phyloP scores from a whole-genome alignment of 2,329 filamentous ascomycete genomes.

The Botrytis pseudocinerea region DNA sequence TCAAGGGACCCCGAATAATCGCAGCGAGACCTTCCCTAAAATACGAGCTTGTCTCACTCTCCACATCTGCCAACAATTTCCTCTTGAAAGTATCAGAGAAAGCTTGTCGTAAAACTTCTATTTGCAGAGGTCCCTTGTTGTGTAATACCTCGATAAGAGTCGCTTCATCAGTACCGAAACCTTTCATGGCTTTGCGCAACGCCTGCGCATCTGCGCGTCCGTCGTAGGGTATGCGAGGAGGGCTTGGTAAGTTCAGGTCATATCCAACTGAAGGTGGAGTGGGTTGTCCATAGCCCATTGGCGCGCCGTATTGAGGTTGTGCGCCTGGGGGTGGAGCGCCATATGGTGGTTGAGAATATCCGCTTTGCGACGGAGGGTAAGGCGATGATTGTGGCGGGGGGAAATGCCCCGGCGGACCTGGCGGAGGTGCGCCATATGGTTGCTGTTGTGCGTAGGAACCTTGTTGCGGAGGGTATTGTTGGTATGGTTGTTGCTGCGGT shows the following conservation, averaged over 20 bases:
- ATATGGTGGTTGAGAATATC: conserved; percentile 24
- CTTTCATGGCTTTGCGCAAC: conserved; percentile 84
- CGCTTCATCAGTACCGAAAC: conserved; percentile 86
- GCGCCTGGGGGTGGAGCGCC: conserved; percentile 39
- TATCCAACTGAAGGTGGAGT: conserved; percentile 74
- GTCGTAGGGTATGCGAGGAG: conserved; percentile 69
- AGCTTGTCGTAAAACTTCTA: conserved; percentile 65
- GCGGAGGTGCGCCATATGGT: conserved; percentile 44
- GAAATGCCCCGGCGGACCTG: conserved; percentile 30
- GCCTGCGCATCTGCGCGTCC: conserved; percentile 67
- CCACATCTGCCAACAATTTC: conserved; percentile 72
- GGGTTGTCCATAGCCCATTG: conserved; percentile 45
- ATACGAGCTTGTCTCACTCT: conserved; percentile 73
- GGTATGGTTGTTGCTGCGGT: conserved; percentile 19
- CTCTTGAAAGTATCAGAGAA: conserved; percentile 67
- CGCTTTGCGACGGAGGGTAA: conserved; percentile 38
- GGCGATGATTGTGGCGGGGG: conserved; percentile 49
- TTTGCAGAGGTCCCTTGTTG: conserved; percentile 74
- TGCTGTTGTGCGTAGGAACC: conserved; percentile 45
- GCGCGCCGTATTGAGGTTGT: conserved; percentile 27
- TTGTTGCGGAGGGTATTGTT: conserved; percentile 24
- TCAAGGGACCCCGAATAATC: conserved; percentile 75
- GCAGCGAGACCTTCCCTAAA: conserved; percentile 75
- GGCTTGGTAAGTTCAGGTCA: conserved; percentile 48
- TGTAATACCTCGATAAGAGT: conserved; percentile 69